Evolutionary conservation across 345 rosid species (phyloP).

Genomic region (Populus deltoides): DNA sequence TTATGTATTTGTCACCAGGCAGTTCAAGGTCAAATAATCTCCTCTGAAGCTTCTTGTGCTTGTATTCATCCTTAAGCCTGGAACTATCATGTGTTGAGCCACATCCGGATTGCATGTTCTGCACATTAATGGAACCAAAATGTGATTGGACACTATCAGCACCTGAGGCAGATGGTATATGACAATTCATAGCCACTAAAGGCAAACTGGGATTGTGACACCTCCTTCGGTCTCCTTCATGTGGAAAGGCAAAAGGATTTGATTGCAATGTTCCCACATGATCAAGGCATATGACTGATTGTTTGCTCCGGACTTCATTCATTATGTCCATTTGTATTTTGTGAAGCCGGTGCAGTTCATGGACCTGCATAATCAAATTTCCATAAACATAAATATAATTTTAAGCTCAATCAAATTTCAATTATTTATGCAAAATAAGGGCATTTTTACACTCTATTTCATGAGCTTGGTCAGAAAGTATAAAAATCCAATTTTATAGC

Average conservation of each 20-base stretch:
- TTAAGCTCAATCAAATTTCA: background rate
- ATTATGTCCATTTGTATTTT: conserved; percentile 64
- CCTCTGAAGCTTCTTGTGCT: conserved; percentile 36
- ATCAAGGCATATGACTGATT: conserved; percentile 27
- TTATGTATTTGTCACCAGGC: conserved; percentile 52
- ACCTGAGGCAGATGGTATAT: conserved; percentile 25
- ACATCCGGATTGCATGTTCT: conserved; percentile 32
- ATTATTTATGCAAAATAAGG: background rate
- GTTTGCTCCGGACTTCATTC: conserved; percentile 59
- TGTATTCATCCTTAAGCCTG: conserved; percentile 29
- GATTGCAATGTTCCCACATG: conserved; percentile 31
- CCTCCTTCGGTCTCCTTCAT: conserved; percentile 25
- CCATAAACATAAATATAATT: background rate
- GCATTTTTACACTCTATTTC: background rate
- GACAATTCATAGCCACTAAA: conserved; percentile 10
- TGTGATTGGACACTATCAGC: conserved; percentile 46
- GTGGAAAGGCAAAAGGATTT: conserved; percentile 17
- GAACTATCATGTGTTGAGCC: conserved; percentile 32
- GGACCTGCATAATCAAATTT: conserved; percentile 35
- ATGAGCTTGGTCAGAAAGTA: background rate
- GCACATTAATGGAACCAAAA: conserved; percentile 30
- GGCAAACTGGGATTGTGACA: conserved; percentile 11
- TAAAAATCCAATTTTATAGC: background rate
- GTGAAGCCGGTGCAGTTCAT: conserved; percentile 77
- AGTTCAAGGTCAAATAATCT: conserved; percentile 59